These are phyloP conservation scores for Tilletia caries DNA, from an alignment of 1,284 basidiomycete genomes.

Conservation along the genomic window DNA sequence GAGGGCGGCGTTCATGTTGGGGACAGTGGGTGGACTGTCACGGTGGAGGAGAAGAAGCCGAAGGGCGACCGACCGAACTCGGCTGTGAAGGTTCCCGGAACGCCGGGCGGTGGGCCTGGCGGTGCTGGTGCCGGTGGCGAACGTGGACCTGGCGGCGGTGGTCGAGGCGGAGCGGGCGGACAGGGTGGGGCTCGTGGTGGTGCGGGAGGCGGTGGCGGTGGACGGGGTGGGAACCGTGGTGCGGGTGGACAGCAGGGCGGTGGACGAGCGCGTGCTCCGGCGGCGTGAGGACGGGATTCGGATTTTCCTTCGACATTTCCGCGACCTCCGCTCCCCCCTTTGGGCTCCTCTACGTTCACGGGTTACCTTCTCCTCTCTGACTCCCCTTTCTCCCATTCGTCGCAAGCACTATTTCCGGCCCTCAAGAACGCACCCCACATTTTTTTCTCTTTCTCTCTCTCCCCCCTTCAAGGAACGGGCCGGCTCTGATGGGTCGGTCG, in stretches of 20 bases:
- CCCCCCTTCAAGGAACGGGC: too few relatives aligned
- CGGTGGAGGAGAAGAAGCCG: constrained; percentile 72
- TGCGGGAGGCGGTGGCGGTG: not conserved
- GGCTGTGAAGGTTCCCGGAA: not conserved
- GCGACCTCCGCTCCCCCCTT: not conserved
- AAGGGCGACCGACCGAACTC: not conserved
- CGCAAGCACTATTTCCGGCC: constrained; percentile 1
- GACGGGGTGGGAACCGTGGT: not conserved
- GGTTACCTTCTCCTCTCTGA: not conserved
- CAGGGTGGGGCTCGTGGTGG: constrained; percentile 2
- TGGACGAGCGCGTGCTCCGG: not conserved
- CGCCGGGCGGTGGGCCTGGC: not conserved
- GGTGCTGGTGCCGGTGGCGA: not conserved
- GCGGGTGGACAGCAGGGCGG: not conserved
- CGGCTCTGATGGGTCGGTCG: too few relatives aligned
- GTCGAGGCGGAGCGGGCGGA: not conserved
- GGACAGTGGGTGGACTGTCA: constrained; percentile 62
- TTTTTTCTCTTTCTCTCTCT: too few relatives aligned
- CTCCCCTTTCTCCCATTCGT: not conserved
- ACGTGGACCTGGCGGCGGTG: not conserved
- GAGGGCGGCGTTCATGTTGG: constrained; percentile 82
- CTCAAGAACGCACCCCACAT: too few relatives aligned
- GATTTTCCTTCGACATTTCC: not conserved
- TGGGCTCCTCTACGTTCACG: not conserved
- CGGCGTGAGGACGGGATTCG: not conserved